Percentiles rank a stretch among this genome's conserved stretches.
Evolutionary conservation across 768 basidiomycete species (phyloP).

Genomic region (Tulasnella sp.): DNA sequence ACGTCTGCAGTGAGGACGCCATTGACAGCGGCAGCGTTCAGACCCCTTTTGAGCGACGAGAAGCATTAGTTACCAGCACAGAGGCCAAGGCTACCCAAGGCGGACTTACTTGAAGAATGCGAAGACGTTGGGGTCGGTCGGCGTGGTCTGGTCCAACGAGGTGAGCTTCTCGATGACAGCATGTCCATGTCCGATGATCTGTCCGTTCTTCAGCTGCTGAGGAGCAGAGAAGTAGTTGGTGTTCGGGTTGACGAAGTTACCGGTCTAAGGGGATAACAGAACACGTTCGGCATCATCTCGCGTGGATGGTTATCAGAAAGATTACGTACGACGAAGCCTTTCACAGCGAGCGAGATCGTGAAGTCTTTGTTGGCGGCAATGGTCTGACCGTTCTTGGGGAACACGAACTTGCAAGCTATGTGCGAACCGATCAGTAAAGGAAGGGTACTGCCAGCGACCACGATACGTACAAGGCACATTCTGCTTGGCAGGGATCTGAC

Average conservation of each 20-base stretch:
- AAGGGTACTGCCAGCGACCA: neutral
- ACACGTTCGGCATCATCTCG: slow-evolving; percentile 25
- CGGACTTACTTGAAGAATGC: slow-evolving; percentile 45
- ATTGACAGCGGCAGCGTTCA: slow-evolving; percentile 38
- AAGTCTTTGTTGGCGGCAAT: slow-evolving; percentile 44
- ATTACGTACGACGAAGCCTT: slow-evolving; percentile 22
- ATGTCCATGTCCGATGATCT: slow-evolving; percentile 52
- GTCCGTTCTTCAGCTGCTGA: slow-evolving; percentile 46
- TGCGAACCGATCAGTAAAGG: neutral
- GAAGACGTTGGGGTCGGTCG: slow-evolving; percentile 46
- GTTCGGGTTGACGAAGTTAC: slow-evolving; percentile 50
- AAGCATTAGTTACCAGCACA: neutral
- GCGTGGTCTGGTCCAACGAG: slow-evolving; percentile 39
- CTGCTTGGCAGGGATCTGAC: slow-evolving; percentile 42
- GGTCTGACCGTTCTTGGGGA: slow-evolving; percentile 34
- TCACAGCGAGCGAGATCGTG: slow-evolving; percentile 44
- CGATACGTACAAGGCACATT: slow-evolving; percentile 37
- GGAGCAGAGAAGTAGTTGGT: slow-evolving; percentile 51
- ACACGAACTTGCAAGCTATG: slow-evolving; percentile 11
- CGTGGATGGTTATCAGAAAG: neutral
- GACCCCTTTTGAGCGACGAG: slow-evolving; percentile 29
- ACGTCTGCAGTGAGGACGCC: slow-evolving; percentile 49
- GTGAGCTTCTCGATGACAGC: slow-evolving; percentile 46
- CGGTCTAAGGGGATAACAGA: slow-evolving; percentile 31
- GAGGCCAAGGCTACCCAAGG: neutral